Evolutionary conservation across 805 yeast species (phyloP).

Genomic region (Yamadazyma paraphyllophila): DNA sequence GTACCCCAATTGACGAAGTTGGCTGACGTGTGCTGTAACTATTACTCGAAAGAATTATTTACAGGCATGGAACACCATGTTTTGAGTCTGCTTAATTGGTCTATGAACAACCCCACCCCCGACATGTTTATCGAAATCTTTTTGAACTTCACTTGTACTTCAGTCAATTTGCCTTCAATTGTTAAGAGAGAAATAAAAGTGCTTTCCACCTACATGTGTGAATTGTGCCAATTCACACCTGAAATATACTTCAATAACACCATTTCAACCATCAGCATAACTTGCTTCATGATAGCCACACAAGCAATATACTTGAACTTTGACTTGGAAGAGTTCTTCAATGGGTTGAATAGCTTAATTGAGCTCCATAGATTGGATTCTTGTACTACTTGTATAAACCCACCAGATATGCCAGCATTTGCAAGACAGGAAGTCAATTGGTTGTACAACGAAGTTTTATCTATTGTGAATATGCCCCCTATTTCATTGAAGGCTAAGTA

Average conservation of each 20-base stretch:
- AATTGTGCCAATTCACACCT: constrained; percentile 60
- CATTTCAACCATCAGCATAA: constrained; percentile 50
- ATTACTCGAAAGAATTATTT: constrained; percentile 54
- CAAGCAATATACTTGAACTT: constrained; percentile 28
- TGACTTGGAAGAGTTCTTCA: constrained; percentile 18
- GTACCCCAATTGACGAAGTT: constrained; percentile 53
- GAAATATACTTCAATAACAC: constrained; percentile 54
- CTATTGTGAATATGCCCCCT: constrained; percentile 31
- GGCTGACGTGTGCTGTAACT: constrained; percentile 55
- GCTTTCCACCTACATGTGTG: constrained; percentile 62
- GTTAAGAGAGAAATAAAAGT: constrained; percentile 46
- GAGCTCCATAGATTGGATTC: constrained; percentile 19
- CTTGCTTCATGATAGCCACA: constrained; percentile 29
- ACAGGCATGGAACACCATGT: constrained; percentile 68
- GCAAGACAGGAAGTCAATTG: not conserved
- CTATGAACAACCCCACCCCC: constrained; percentile 56
- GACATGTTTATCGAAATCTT: constrained; percentile 62
- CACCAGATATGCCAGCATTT: not conserved
- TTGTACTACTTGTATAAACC: not conserved
- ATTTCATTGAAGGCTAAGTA: constrained; percentile 45
- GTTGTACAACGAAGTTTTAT: not conserved
- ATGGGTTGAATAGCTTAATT: constrained; percentile 21
- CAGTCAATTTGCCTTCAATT: constrained; percentile 23
- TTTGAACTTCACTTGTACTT: constrained; percentile 37
- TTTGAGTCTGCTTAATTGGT: constrained; percentile 63